Evolutionary conservation across 2,329 filamentous ascomycete species (phyloP).

Genomic region (Pseudogymnoascus sp.): DNA sequence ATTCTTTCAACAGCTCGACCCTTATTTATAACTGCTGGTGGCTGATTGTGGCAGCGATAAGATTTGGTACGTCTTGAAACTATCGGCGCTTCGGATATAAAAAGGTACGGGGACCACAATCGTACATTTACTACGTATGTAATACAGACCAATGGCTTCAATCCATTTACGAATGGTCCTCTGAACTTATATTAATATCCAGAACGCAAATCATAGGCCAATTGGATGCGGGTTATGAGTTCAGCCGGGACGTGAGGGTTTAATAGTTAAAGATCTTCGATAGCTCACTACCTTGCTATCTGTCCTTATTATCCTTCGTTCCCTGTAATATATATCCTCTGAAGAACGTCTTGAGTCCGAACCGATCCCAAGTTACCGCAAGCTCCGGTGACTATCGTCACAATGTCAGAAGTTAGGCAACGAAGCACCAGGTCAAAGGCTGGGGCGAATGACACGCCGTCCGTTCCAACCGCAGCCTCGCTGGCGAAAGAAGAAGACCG

Average conservation of each 20-base stretch:
- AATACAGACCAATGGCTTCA: background rate
- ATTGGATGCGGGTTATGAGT: background rate
- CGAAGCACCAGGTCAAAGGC: conserved; percentile 10
- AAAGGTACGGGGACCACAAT: background rate
- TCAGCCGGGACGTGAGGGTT: background rate
- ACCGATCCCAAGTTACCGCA: background rate
- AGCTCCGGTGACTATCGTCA: background rate
- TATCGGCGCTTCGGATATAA: background rate
- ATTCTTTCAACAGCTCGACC: background rate
- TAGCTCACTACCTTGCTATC: background rate
- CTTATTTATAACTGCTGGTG: background rate
- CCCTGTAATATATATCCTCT: background rate
- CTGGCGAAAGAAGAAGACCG: conserved; percentile 22
- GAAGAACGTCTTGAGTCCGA: background rate
- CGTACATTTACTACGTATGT: background rate
- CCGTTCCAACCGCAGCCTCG: conserved; percentile 3
- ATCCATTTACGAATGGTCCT: background rate
- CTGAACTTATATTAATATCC: conserved; percentile 3
- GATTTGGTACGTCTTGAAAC: background rate
- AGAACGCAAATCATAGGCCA: background rate
- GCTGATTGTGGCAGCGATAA: background rate
- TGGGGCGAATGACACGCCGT: conserved; percentile 1
- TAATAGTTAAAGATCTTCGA: conserved; percentile 1
- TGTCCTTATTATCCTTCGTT: background rate
- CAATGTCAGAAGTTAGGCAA: conserved; percentile 16